These are phyloP conservation scores for Neurospora sp. DNA, from an alignment of 495 filamentous ascomycete species.

Conservation along the genomic window DNA sequence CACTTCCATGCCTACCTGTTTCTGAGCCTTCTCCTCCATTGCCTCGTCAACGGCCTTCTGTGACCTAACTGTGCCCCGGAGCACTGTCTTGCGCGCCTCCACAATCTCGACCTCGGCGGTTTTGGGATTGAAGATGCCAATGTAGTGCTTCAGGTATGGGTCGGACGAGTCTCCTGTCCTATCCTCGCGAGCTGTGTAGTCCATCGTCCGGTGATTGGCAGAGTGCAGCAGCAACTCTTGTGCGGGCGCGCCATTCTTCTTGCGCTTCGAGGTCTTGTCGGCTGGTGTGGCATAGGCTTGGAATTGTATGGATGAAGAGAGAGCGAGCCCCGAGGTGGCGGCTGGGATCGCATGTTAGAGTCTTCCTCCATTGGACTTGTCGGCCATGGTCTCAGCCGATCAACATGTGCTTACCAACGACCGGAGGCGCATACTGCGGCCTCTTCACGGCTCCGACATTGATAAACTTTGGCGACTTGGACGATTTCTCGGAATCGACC, in stretches of 20 bases:
- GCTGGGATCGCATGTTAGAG: conserved; percentile 33
- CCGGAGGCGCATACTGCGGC: conserved; percentile 49
- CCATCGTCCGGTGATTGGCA: conserved; percentile 61
- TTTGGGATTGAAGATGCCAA: conserved; percentile 73
- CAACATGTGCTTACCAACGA: conserved; percentile 44
- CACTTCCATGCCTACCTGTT: conserved; percentile 22
- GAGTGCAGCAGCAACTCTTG: conserved; percentile 67
- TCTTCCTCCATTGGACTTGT: background rate
- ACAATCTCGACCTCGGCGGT: conserved; percentile 63
- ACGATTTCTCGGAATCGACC: conserved; percentile 43
- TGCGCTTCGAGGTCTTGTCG: conserved; percentile 29
- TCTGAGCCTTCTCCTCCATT: conserved; percentile 25
- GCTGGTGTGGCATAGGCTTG: conserved; percentile 52
- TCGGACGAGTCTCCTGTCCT: conserved; percentile 41
- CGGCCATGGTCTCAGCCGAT: background rate
- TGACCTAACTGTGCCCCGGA: conserved; percentile 53
- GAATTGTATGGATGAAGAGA: conserved; percentile 46
- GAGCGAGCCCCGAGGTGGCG: conserved; percentile 54
- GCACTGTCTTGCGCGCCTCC: conserved; percentile 62
- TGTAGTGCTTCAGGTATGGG: conserved; percentile 67
- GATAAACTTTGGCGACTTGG: conserved; percentile 44
- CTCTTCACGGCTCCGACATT: conserved; percentile 20
- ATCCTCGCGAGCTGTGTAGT: conserved; percentile 73
- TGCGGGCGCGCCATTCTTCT: conserved; percentile 35
- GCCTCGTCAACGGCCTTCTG: conserved; percentile 33